These are phyloP conservation scores for Monosporozyma aerobia DNA, from an alignment of 805 yeast genomes.

Conservation along the genomic window DNA sequence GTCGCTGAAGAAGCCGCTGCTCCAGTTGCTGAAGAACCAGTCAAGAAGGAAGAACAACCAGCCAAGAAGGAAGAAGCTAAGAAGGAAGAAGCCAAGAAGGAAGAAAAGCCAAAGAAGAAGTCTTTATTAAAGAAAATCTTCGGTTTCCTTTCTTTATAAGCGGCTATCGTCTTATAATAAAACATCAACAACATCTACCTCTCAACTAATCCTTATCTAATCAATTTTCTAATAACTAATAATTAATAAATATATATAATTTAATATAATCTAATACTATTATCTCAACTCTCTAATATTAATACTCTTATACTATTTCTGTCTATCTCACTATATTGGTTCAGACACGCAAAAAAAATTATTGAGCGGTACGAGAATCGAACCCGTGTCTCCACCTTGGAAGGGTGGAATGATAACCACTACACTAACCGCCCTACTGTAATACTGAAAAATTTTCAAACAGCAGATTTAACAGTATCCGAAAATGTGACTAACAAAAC, in stretches of 20 bases:
- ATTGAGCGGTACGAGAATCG: conserved; percentile 57
- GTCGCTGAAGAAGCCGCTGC: not conserved
- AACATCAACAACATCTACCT: not conserved
- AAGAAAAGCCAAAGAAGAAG: conserved; percentile 2
- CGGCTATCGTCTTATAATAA: not conserved
- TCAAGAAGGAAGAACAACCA: not conserved
- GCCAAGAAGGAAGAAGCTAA: not conserved
- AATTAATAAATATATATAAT: not conserved
- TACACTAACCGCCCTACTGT: conserved; percentile 73
- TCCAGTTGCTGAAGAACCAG: not conserved
- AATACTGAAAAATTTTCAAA: no score
- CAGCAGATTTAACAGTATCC: no score
- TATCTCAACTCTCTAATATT: no score
- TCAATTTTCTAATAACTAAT: not conserved
- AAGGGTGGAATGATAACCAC: conserved; percentile 89
- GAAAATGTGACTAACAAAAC: no score
- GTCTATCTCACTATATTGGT: no score
- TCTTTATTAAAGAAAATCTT: conserved; percentile 2
- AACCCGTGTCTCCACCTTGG: conserved; percentile 93
- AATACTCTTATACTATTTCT: no score
- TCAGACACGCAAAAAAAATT: conserved; percentile 32
- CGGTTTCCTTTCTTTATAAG: not conserved
- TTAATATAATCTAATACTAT: not conserved
- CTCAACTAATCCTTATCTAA: not conserved
- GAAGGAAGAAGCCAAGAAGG: not conserved